Evolutionary conservation across 2,329 filamentous ascomycete species (phyloP), one percentile per base, ranked within the genome.

Genomic region (Fusarium humuli): DNA sequence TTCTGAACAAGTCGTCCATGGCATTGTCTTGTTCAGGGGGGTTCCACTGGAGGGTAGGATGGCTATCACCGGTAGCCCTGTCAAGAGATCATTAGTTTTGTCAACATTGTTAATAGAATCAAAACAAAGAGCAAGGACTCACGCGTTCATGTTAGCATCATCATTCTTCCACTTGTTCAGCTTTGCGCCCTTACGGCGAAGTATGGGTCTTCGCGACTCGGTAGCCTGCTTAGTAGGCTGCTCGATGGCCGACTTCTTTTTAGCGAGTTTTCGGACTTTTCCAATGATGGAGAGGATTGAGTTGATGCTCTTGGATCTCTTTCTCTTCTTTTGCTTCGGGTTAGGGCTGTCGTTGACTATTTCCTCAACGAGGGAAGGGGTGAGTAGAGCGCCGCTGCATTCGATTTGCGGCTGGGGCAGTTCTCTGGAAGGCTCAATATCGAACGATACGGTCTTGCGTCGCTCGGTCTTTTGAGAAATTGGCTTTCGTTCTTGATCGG

Each of bases 21-120:
- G 20, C 61, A 6, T 65, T 62, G 25, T 48, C 20, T 2, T 45
- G 37, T 3, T 54, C 54, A 3, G 72, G 61, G 8, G 67, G 67
- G 4, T 66, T 32, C 41, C 63, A 57, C 22, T 41, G 25, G 7
- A 53, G 2, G 6, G 37, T 53, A 13, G 49, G 49, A 37, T 25
- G 23, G 20, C 3, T 5, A 20, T 53, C 23, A 6, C 27, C 20
- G 68, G 52, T 6, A 63, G 52, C n/a, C 57, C 56, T 72, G 20
- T 16, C n/a, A 27, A 9, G 3, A 22, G 9, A 29, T 23, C 7
- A 34, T 70, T 7, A 72, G 45, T 34, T 18, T 20, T 27, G 6
- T 29, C 18, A 3, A 22, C 22, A 9, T 41, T n/a, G 4, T n/a
- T 11, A 22, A 18, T 29, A 10, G 23, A 18, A 16, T 16, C 5